Evolutionary conservation across 495 filamentous ascomycete genomes (phyloP).

Genomic region (Staphylotrichum tortipilum): DNA sequence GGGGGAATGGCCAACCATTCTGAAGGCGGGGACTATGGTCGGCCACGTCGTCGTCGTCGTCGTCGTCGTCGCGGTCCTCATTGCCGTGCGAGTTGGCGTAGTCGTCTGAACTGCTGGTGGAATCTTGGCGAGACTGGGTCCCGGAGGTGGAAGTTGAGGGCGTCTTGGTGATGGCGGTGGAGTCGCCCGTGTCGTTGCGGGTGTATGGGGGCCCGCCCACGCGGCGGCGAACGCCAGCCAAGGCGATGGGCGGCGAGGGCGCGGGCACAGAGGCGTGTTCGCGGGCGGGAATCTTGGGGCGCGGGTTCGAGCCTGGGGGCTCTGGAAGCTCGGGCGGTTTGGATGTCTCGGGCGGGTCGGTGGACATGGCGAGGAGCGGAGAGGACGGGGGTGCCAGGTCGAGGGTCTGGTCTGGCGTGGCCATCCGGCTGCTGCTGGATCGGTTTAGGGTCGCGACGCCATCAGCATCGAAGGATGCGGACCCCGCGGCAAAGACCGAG

Average conservation of each 20-base stretch:
- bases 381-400: background rate
- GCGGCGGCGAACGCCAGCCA: background rate
- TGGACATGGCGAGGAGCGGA: background rate
- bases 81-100: background rate
- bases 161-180: background rate
- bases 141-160: no score
- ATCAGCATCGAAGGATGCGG: no score
- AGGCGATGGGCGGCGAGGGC: background rate
- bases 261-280: no score
- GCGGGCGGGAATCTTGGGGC: background rate
- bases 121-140: background rate
- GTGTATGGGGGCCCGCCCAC: background rate
- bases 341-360: no score
- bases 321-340: no score
- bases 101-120: background rate
- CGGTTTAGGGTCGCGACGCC: background rate
- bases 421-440: no score
- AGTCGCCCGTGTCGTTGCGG: background rate
- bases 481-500: no score
- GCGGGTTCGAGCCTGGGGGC: no score
- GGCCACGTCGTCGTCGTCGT: no score
- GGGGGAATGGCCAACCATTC: no score
- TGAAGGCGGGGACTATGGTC: no score
- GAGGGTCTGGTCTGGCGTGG: background rate
- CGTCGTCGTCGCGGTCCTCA: no score